Evolutionary conservation across 495 filamentous ascomycete species (phyloP).

Genomic region (Penicillium diatomitis): DNA sequence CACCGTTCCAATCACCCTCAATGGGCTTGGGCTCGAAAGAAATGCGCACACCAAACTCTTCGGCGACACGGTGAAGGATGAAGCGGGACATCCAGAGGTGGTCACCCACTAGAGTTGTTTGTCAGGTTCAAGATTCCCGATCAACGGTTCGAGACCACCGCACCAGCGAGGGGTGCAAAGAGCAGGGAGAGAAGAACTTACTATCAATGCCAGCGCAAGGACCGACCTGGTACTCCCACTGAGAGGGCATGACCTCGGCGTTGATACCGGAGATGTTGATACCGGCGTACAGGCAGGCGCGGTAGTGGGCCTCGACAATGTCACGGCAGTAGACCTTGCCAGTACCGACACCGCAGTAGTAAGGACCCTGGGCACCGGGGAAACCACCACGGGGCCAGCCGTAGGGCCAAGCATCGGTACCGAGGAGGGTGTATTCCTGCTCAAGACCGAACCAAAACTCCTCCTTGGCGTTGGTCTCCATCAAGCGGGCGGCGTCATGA

Average conservation of each 20-base stretch:
- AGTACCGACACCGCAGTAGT: slow-evolving; percentile 98
- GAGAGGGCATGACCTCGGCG: slow-evolving; percentile 96
- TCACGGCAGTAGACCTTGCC: slow-evolving; percentile 98
- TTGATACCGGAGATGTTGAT: slow-evolving; percentile 97
- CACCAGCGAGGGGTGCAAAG: too few species aligned
- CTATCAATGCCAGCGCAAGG: slow-evolving; percentile 84
- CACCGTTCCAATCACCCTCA: slow-evolving; percentile 98
- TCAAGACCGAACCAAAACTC: slow-evolving; percentile 97
- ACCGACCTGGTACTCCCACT: slow-evolving; percentile 99
- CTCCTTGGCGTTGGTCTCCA: slow-evolving; percentile 76
- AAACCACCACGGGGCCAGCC: slow-evolving; percentile 95
- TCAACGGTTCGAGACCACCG: too few species aligned
- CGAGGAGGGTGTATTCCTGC: slow-evolving; percentile 95
- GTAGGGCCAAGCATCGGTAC: slow-evolving; percentile 72
- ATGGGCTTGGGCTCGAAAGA: slow-evolving; percentile 98
- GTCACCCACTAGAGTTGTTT: slow-evolving; percentile 62
- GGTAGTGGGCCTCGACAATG: slow-evolving; percentile 97
- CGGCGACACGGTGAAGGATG: slow-evolving; percentile 90
- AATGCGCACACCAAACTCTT: slow-evolving; percentile 94
- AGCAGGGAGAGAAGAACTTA: slow-evolving; percentile 28
- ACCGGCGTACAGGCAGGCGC: slow-evolving; percentile 84
- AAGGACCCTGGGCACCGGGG: slow-evolving; percentile 94
- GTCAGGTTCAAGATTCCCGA: not conserved
- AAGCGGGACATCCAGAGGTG: slow-evolving; percentile 96
- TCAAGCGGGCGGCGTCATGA: slow-evolving; percentile 76